Evolutionary conservation across 1,284 basidiomycete species (phyloP).

Genomic region (Ceratobasidium sp.): DNA sequence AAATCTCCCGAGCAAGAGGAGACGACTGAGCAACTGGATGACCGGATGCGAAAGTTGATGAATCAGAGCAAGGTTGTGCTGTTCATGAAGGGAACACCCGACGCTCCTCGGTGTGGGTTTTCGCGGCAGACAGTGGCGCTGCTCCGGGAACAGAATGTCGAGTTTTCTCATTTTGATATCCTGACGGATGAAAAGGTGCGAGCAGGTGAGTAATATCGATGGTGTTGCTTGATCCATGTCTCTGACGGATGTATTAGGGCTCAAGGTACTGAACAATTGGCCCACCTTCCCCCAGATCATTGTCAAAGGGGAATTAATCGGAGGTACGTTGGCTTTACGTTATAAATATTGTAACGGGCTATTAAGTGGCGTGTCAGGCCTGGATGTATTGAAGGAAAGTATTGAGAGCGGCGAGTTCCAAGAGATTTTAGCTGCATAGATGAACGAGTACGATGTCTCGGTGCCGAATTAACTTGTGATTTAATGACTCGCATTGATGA

Average conservation of each 20-base stretch:
- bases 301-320: slow-evolving; percentile 74
- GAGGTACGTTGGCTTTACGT: slow-evolving; percentile 53
- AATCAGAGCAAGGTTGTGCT: slow-evolving; percentile 70
- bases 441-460: background rate
- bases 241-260: slow-evolving; percentile 49
- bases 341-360: slow-evolving; percentile 54
- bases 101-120: slow-evolving; percentile 86
- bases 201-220: slow-evolving; percentile 56
- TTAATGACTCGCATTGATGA: background rate
- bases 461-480: background rate
- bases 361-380: slow-evolving; percentile 45
- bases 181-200: slow-evolving; percentile 72
- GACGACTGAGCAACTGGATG: slow-evolving; percentile 68
- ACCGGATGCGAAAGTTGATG: slow-evolving; percentile 73
- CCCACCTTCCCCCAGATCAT: slow-evolving; percentile 72
- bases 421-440: slow-evolving; percentile 48
- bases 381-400: slow-evolving; percentile 71
- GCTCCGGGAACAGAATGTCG: slow-evolving; percentile 64
- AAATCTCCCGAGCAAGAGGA: slow-evolving; percentile 57
- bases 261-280: slow-evolving; percentile 70
- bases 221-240: background rate
- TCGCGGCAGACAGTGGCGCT: slow-evolving; percentile 72
- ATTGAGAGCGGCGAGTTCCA: slow-evolving; percentile 59
- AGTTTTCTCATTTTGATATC: slow-evolving; percentile 77
- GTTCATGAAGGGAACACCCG: slow-evolving; percentile 97